These are phyloP conservation scores for Lonicera japonica DNA, from an alignment of 129 eudicot species.

Conservation along the genomic window DNA sequence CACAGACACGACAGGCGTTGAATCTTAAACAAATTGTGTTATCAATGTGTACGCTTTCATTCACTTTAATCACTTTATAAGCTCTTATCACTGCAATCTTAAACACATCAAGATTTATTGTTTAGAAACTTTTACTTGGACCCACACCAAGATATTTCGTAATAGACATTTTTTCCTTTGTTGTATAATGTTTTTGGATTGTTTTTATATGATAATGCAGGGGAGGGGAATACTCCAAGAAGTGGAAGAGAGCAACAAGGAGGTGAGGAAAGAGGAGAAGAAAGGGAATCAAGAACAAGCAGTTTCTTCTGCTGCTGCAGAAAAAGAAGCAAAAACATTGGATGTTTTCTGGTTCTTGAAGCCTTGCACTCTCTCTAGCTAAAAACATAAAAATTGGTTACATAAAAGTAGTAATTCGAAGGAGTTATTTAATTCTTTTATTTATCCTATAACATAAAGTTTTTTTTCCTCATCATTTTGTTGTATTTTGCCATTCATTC, in stretches of 20 bases:
- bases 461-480: neutral
- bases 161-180: too few relatives aligned
- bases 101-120: too few relatives aligned
- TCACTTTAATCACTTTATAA: too few relatives aligned
- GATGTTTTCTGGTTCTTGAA: constrained; percentile 71
- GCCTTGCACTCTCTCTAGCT: constrained; percentile 64
- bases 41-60: too few relatives aligned
- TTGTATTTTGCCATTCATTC: neutral
- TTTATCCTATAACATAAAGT: neutral
- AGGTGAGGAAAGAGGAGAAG: constrained; percentile 12
- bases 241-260: constrained; percentile 23
- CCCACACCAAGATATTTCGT: too few relatives aligned
- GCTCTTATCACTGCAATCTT: too few relatives aligned
- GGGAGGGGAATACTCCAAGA: constrained; percentile 47
- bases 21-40: too few relatives aligned
- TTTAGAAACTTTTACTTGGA: too few relatives aligned
- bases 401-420: neutral
- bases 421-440: constrained; percentile 22
- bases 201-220: constrained; percentile 16
- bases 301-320: constrained; percentile 16
- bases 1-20: too few relatives aligned
- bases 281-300: constrained; percentile 7
- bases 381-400: neutral
- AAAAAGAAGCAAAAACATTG: constrained; percentile 39
- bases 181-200: too few relatives aligned